A percentile compares a stretch with the other conserved stretches of the same genome.
These are phyloP conservation scores for Globisporangium takayamanum DNA, from an alignment of 352 stramenopile species.

Conservation along the genomic window DNA sequence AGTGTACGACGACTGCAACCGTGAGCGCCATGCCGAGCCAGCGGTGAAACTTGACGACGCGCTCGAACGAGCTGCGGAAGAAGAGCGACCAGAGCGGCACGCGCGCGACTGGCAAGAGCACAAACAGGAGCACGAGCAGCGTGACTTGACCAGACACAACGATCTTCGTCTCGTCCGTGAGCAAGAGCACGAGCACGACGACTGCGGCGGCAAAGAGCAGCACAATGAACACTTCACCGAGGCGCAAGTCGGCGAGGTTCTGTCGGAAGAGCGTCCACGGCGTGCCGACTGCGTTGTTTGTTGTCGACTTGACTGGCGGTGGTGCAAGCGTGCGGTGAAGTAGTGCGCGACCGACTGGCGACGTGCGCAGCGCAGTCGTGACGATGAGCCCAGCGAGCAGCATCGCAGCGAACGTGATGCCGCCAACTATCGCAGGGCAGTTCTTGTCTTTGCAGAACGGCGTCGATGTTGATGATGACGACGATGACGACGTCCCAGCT, in stretches of 20 bases:
- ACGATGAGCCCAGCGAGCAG: conserved; percentile 45
- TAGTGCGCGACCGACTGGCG: conserved; percentile 30
- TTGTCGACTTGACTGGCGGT: conserved; percentile 42
- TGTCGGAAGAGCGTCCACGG: conserved; percentile 45
- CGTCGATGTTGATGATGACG: not conserved
- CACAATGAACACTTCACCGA: conserved; percentile 59
- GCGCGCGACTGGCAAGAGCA: conserved; percentile 60
- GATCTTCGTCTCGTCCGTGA: conserved; percentile 25
- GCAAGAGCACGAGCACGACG: conserved; percentile 26
- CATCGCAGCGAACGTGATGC: conserved; percentile 44
- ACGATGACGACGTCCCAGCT: not conserved
- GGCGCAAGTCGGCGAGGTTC: conserved; percentile 20
- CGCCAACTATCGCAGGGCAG: conserved; percentile 54
- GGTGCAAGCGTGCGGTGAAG: conserved; percentile 41
- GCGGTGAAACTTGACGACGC: conserved; percentile 82
- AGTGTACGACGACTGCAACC: conserved; percentile 28
- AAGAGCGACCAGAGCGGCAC: conserved; percentile 74
- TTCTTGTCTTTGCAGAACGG: conserved; percentile 56
- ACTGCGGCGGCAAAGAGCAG: conserved; percentile 56
- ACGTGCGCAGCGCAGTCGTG: conserved; percentile 29
- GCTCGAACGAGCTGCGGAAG: conserved; percentile 71
- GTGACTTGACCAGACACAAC: conserved; percentile 48
- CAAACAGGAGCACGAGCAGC: conserved; percentile 72
- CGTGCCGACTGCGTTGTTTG: conserved; percentile 36
- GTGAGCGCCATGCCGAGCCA: conserved; percentile 65